phyloP scores from a whole-genome alignment of 2,329 filamentous ascomycete species.

The Sarocladiaceae sp. region DNA sequence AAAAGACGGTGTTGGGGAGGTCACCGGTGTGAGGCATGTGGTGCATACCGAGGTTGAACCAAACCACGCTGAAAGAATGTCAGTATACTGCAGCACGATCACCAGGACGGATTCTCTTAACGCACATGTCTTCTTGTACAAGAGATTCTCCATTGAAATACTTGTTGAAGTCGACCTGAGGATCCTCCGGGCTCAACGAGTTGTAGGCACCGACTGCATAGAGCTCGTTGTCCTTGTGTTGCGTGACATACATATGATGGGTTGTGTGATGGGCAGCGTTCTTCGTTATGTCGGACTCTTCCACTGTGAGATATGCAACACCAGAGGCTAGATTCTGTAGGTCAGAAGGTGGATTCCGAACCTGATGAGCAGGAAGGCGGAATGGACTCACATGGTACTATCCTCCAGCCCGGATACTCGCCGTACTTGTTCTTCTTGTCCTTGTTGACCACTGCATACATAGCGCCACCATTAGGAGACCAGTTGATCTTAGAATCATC shows the following conservation, averaged over 20 bases:
- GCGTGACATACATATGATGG: conserved; percentile 41
- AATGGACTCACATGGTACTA: conserved; percentile 24
- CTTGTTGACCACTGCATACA: conserved; percentile 41
- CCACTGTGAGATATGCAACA: conserved; percentile 37
- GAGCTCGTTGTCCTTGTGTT: conserved; percentile 38
- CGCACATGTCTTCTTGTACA: conserved; percentile 29
- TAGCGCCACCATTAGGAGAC: conserved; percentile 36
- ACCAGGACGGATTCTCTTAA: conserved; percentile 21
- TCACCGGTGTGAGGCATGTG: conserved; percentile 31
- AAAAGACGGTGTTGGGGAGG: conserved; percentile 44
- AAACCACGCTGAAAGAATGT: conserved; percentile 16
- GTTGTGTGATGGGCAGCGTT: conserved; percentile 36
- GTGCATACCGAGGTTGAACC: conserved; percentile 46
- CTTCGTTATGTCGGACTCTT: conserved; percentile 36
- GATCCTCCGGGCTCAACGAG: conserved; percentile 31
- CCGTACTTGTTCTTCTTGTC: conserved; percentile 41
- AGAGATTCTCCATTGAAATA: conserved; percentile 38
- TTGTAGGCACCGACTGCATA: conserved; percentile 35
- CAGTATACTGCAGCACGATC: not conserved
- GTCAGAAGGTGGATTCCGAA: no score
- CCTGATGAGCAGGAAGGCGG: no score
- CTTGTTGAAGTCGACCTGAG: conserved; percentile 40
- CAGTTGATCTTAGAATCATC: conserved; percentile 36
- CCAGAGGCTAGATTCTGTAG: conserved; percentile 12
- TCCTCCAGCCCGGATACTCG: conserved; percentile 41